These are phyloP conservation scores for Neonectria punicea DNA, from an alignment of 2,329 filamentous ascomycete species.

Conservation along the genomic window DNA sequence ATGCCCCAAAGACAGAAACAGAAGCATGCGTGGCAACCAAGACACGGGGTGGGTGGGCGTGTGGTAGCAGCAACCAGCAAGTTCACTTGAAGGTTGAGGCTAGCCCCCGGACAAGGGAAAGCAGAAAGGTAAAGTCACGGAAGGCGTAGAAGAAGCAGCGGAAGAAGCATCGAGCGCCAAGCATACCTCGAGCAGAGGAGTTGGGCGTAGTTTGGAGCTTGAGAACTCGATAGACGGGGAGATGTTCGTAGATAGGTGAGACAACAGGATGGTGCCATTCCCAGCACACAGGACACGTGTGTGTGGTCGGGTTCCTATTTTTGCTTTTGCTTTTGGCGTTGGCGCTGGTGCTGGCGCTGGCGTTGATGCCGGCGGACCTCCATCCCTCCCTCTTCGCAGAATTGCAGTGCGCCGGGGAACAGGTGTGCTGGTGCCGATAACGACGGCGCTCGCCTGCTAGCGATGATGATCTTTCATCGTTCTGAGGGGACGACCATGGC, in stretches of 20 bases:
- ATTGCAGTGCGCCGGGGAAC: constrained; percentile 5
- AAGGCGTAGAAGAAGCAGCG: constrained; percentile 16
- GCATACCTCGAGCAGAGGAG: not conserved
- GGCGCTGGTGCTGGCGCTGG: not conserved
- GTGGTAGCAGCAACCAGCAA: not conserved
- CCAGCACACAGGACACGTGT: not conserved
- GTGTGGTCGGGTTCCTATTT: not conserved
- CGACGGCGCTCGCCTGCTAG: constrained; percentile 1
- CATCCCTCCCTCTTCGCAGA: no score
- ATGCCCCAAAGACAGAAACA: not conserved
- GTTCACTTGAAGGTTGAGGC: constrained; percentile 20
- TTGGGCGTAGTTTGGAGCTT: not conserved
- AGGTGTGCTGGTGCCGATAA: constrained; percentile 11
- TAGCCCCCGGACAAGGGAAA: constrained; percentile 24
- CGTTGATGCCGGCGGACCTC: not conserved
- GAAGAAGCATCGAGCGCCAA: constrained; percentile 16
- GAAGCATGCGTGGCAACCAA: constrained; percentile 8
- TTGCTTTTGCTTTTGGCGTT: not conserved
- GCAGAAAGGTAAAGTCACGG: constrained; percentile 14
- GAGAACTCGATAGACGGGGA: not conserved
- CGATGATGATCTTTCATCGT: constrained; percentile 31
- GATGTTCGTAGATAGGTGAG: not conserved
- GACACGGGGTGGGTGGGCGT: not conserved
- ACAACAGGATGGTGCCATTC: not conserved
- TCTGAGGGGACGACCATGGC: constrained; percentile 18